Conservation (phyloP, 176 grass and related monocot species). For the Raddia distichophylla region DNA sequence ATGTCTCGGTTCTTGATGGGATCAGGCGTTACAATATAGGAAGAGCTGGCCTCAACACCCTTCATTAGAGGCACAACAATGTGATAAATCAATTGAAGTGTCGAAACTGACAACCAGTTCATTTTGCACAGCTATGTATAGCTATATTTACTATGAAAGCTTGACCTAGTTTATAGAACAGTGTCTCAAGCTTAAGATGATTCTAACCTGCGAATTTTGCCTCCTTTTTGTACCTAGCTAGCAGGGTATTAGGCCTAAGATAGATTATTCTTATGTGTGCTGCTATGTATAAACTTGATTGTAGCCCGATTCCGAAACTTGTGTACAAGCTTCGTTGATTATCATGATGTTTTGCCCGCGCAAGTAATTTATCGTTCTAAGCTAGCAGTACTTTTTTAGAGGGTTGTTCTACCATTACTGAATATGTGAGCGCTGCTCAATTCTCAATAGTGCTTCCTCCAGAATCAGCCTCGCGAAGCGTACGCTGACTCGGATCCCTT, state of each 20-base stretch:
- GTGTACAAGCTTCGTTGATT: conserved; percentile 24
- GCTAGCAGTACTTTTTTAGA: too few relatives aligned
- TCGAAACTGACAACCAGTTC: conserved; percentile 38
- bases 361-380: conserved; percentile 10
- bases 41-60: conserved; percentile 31
- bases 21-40: conserved; percentile 46
- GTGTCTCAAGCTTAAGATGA: conserved; percentile 26
- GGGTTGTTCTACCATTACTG: conserved; percentile 3
- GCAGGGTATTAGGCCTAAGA: conserved; percentile 41
- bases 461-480: background rate
- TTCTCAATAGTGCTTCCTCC: background rate
- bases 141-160: conserved; percentile 49
- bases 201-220: conserved; percentile 58
- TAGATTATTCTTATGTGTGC: conserved; percentile 34
- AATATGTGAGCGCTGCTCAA: background rate
- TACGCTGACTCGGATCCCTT: background rate
- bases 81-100: conserved; percentile 19
- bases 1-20: conserved; percentile 70
- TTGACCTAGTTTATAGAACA: conserved; percentile 41
- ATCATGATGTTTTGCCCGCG: background rate
- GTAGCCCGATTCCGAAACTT: conserved; percentile 4
- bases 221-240: conserved; percentile 47
- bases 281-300: conserved; percentile 39
- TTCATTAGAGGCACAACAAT: conserved; percentile 31
- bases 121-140: conserved; percentile 53